phyloP scores from a whole-genome alignment of 2,329 filamentous ascomycete genomes.

The Fusarium pseudonygamai region DNA sequence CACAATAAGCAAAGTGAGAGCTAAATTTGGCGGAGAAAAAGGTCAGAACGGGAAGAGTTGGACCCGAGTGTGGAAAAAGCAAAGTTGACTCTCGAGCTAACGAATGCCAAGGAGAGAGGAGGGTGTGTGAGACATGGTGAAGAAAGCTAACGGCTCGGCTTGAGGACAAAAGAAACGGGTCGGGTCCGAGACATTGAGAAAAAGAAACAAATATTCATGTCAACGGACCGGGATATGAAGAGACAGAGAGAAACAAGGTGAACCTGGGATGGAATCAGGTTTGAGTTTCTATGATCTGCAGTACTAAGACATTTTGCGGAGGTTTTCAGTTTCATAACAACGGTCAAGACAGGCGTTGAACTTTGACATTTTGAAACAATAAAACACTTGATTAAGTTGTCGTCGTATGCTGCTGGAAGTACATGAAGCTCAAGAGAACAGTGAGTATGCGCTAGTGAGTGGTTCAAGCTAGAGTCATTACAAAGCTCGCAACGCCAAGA shows the following conservation, averaged over 20 bases:
- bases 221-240: background rate
- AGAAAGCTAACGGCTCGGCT: conserved; percentile 14
- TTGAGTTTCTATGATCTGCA: background rate
- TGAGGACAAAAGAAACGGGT: background rate
- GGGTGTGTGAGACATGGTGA: conserved; percentile 13
- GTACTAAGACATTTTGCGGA: background rate
- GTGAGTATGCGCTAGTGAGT: background rate
- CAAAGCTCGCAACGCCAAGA: background rate
- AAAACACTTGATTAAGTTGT: background rate
- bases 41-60: background rate
- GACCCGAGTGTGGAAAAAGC: conserved; percentile 4
- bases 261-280: background rate
- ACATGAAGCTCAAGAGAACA: background rate
- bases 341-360: background rate
- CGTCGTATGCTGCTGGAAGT: background rate
- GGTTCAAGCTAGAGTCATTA: background rate
- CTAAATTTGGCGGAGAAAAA: background rate
- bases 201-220: background rate
- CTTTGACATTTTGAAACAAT: background rate
- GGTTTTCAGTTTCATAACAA: background rate
- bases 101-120: background rate
- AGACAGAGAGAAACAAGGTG: background rate
- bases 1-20: background rate
- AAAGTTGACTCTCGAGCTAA: conserved; percentile 7
- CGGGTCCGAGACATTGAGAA: background rate